phyloP scores from a whole-genome alignment of 2,329 filamentous ascomycete genomes.

The Aureobasidium sp. region DNA sequence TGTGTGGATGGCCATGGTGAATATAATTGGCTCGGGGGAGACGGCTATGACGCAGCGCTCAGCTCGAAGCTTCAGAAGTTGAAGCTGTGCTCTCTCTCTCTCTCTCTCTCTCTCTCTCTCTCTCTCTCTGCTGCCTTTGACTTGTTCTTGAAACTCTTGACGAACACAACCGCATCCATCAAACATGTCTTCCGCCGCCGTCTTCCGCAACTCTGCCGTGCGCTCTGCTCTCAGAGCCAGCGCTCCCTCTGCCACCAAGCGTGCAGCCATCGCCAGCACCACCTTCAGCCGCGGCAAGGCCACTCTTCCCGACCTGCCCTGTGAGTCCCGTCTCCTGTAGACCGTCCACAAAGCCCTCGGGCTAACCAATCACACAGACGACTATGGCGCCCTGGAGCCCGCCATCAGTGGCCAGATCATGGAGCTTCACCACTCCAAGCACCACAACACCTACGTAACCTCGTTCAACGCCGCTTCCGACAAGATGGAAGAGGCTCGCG shows the following conservation, averaged over 20 bases:
- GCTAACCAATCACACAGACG: conserved; percentile 50
- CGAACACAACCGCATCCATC: not conserved
- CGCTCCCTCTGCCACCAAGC: conserved; percentile 49
- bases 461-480: conserved; percentile 74
- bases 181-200: conserved; percentile 66
- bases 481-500: conserved; percentile 53
- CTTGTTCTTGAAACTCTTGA: not conserved
- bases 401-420: conserved; percentile 83
- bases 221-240: conserved; percentile 64
- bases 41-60: conserved; percentile 6
- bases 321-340: conserved; percentile 37
- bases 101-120: no score
- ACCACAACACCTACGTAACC: conserved; percentile 90
- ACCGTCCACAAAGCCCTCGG: no score
- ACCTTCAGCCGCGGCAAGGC: conserved; percentile 81
- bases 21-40: not conserved
- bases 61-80: not conserved
- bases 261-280: conserved; percentile 59
- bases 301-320: conserved; percentile 80
- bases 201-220: conserved; percentile 62
- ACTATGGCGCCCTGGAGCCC: conserved; percentile 90
- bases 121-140: not conserved
- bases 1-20: not conserved
- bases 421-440: conserved; percentile 90
- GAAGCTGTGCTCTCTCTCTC: not conserved